phyloP scores from a whole-genome alignment of 768 basidiomycete genomes.

The Suillus sp. region DNA sequence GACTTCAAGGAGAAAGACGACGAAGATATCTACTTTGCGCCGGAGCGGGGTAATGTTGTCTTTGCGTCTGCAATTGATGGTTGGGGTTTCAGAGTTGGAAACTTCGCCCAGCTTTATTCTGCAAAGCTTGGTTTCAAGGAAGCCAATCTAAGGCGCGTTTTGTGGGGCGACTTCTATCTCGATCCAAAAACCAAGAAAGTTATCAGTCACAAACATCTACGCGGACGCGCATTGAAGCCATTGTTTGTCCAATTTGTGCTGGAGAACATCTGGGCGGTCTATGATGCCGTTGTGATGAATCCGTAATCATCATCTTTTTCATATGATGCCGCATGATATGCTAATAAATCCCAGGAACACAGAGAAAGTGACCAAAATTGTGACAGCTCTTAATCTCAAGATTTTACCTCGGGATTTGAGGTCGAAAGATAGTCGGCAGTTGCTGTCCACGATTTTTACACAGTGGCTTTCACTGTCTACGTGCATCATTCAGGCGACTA shows the following conservation, averaged over 20 bases:
- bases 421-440: slow-evolving; percentile 84
- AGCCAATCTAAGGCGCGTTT: slow-evolving; percentile 75
- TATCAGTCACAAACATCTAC: slow-evolving; percentile 87
- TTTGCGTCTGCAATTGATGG: slow-evolving; percentile 96
- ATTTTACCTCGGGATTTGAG: slow-evolving; percentile 87
- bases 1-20: slow-evolving; percentile 95
- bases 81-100: slow-evolving; percentile 94
- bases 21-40: slow-evolving; percentile 96
- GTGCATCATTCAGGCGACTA: slow-evolving; percentile 86
- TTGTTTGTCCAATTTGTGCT: slow-evolving; percentile 97
- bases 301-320: slow-evolving; percentile 54
- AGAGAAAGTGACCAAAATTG: slow-evolving; percentile 88
- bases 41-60: slow-evolving; percentile 92
- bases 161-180: slow-evolving; percentile 98
- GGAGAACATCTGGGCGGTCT: slow-evolving; percentile 97
- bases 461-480: slow-evolving; percentile 97
- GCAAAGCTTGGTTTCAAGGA: slow-evolving; percentile 91
- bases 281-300: slow-evolving; percentile 85
- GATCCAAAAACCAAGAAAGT: slow-evolving; percentile 96
- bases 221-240: slow-evolving; percentile 85
- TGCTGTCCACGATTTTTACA: slow-evolving; percentile 85
- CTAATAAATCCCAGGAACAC: slow-evolving; percentile 60
- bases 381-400: slow-evolving; percentile 77
- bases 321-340: slow-evolving; percentile 15
- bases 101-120: slow-evolving; percentile 92